Conservation (phyloP, 129 eudicot species). For the Arctium minus region DNA sequence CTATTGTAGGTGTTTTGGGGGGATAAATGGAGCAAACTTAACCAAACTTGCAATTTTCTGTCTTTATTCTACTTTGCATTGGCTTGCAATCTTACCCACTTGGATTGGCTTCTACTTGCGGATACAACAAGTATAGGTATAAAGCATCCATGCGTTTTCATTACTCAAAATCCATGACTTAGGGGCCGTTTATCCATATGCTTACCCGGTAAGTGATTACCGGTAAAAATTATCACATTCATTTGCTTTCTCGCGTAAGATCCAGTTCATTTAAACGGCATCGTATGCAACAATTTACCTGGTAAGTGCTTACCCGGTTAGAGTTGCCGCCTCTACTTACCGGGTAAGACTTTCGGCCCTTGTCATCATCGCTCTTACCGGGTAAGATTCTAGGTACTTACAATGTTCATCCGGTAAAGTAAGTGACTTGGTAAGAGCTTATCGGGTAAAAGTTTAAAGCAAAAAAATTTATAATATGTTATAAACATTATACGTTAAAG, state of each 20-base stretch:
- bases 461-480: neutral
- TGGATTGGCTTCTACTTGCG: neutral
- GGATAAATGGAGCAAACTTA: neutral
- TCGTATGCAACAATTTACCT: too few species aligned
- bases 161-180: neutral
- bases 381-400: too few species aligned
- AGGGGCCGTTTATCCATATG: too few species aligned
- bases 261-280: too few species aligned
- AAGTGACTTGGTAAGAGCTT: too few species aligned
- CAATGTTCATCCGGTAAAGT: too few species aligned
- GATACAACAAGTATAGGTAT: neutral
- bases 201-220: too few species aligned
- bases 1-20: slow-evolving; percentile 1
- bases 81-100: neutral
- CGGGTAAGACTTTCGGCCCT: neutral
- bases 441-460: neutral
- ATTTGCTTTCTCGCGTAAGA: too few species aligned
- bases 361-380: too few species aligned
- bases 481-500: neutral
- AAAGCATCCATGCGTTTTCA: neutral
- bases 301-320: too few species aligned
- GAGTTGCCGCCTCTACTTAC: too few species aligned
- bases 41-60: neutral
- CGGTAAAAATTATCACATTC: too few species aligned
- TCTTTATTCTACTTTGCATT: neutral